Base-by-base conservation (phyloP, 768 basidiomycete genomes). In the Naganishia antarctica region DNA sequence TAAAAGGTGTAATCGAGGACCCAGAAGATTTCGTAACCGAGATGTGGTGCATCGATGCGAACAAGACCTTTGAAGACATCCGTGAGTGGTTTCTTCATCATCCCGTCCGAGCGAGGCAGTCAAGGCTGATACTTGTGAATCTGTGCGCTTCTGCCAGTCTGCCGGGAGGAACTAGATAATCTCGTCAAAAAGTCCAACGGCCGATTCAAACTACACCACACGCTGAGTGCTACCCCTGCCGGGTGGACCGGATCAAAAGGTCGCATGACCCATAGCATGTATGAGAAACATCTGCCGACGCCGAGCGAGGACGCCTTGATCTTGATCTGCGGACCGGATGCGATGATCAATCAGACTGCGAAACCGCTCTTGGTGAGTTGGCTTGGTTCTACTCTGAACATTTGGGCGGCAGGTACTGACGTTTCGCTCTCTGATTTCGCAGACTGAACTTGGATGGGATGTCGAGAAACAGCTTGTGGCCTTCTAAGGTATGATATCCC, bases 261-360 rank as follows among this genome's bases (percentile, higher is more conserved):
- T 4, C 71, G 82, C 2, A 75, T 85, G 29, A 71, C 77, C 12
- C 65, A 72, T 28, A 66, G 74, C 0, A 79, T 83, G 76, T 67
- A 85, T 15, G 48, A 40, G 13, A 57, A 63, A 9, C 74, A 81
- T 66, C 70, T 85, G 32, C 84, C 84, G 13, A 9, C 63, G 8
- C 80, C 81, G 0, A 70, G 71, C 21, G 71, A 76, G 9, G 77
- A 81, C 34, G 76, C 71, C 7, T 61, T 85, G 40, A 70, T 84
- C 15, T 75, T 83, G 12, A 78, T 81, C 28, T 85, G 84, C 66
- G 84, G 84, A 0, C 84, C 84, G 0, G 77, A 78, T 8, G 71
- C 73, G 6, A 77, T 82, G 78, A 76, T 81, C 63, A 70, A 75
- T 0, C 32, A 68, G 4, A 67, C 72, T 1, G 68, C 80, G 34